A percentile compares a stretch with the other conserved stretches of the same genome.
Conservation (phyloP, 768 basidiomycete species). For the Calocybe gangraenosa region DNA sequence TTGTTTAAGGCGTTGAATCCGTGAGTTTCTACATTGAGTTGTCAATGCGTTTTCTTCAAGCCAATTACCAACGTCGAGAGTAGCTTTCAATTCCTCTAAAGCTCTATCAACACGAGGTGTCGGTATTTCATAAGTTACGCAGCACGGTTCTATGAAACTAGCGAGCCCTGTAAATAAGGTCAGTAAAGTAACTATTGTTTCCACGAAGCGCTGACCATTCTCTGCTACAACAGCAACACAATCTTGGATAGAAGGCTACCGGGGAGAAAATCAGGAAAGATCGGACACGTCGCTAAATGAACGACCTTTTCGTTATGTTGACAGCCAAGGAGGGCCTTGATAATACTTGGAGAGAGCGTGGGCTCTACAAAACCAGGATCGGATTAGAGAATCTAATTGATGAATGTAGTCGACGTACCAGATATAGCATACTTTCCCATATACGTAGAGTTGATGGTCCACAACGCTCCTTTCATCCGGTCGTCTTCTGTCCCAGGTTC, state of each 20-base stretch:
- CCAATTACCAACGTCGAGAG: constrained; percentile 23
- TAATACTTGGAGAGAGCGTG: constrained; percentile 51
- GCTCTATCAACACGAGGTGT: constrained; percentile 37
- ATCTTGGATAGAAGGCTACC: constrained; percentile 72
- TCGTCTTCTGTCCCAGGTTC: constrained; percentile 76
- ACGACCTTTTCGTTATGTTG: constrained; percentile 81
- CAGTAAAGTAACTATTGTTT: neutral
- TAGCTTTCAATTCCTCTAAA: constrained; percentile 30
- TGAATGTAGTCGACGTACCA: constrained; percentile 25
- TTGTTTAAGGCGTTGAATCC: constrained; percentile 37
- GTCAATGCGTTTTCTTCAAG: constrained; percentile 36
- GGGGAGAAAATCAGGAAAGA: neutral
- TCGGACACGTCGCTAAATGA: neutral
- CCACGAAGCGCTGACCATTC: constrained; percentile 41
- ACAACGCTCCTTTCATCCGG: constrained; percentile 89
- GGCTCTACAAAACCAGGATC: constrained; percentile 45
- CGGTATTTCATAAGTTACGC: constrained; percentile 49
- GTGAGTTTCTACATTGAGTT: constrained; percentile 36
- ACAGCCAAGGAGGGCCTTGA: constrained; percentile 61
- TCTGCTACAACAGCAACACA: constrained; percentile 61
- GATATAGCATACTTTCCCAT: constrained; percentile 57
- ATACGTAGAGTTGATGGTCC: constrained; percentile 62
- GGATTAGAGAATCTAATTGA: neutral
- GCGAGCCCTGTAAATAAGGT: constrained; percentile 42
- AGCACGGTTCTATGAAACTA: constrained; percentile 59